These are phyloP conservation scores for Dactylellina sp. DNA, from an alignment of 2,329 filamentous ascomycete genomes.

Conservation along the genomic window DNA sequence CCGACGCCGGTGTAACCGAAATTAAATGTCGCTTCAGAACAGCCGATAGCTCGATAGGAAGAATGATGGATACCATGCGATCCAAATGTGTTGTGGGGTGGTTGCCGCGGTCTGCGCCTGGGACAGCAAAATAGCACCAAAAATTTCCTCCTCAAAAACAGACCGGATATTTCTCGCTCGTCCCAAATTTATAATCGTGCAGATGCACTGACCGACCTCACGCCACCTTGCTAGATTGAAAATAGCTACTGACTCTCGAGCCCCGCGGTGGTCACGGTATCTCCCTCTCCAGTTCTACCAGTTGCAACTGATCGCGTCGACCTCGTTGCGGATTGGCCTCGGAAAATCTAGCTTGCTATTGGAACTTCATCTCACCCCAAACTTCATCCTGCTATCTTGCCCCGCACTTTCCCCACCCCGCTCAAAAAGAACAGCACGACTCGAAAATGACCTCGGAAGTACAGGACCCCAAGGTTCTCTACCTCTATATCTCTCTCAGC, in stretches of 20 bases:
- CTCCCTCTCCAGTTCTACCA: not conserved
- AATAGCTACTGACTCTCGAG: not conserved
- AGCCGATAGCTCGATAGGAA: not conserved
- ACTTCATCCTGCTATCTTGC: not conserved
- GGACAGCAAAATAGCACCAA: slow-evolving; percentile 4
- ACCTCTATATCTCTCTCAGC: slow-evolving; percentile 95
- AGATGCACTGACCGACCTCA: slow-evolving; percentile 38
- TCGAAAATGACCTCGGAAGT: slow-evolving; percentile 25
- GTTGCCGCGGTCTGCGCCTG: slow-evolving; percentile 17
- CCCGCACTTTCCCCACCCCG: slow-evolving; percentile 6
- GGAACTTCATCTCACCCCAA: not conserved
- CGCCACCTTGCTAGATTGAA: slow-evolving; percentile 11
- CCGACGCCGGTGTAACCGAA: too few species aligned
- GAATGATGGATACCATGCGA: too few species aligned
- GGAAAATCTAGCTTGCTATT: slow-evolving; percentile 4
- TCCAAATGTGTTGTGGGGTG: slow-evolving; percentile 16
- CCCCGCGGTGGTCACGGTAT: slow-evolving; percentile 9
- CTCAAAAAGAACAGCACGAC: not conserved
- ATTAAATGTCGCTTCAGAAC: too few species aligned
- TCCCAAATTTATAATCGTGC: slow-evolving; percentile 16
- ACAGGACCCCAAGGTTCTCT: slow-evolving; percentile 76
- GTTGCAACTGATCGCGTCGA: not conserved
- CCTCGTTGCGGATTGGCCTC: not conserved
- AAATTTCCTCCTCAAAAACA: slow-evolving; percentile 21
- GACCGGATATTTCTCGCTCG: slow-evolving; percentile 38